Conservation (phyloP, 495 filamentous ascomycete genomes). For the Neurospora intermedia region DNA sequence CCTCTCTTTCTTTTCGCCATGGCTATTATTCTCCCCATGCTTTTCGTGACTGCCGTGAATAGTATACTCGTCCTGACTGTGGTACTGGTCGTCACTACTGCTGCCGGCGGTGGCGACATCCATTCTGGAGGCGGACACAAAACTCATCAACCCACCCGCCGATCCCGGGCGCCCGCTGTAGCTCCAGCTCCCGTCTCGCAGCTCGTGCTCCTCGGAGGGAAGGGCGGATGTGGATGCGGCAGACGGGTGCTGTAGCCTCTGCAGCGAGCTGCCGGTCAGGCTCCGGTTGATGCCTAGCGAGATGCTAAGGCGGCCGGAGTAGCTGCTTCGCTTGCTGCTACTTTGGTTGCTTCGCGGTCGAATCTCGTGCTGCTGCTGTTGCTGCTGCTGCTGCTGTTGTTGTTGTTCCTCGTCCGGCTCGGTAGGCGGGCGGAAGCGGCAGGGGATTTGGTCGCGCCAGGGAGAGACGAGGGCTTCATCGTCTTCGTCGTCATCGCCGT, state of each 20-base stretch:
- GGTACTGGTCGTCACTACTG: not conserved
- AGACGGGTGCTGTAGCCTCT: not conserved
- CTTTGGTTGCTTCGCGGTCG: not conserved
- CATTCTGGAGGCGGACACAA: not conserved
- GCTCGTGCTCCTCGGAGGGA: not conserved
- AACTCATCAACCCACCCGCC: not conserved
- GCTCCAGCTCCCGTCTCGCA: not conserved
- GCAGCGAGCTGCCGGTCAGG: not conserved
- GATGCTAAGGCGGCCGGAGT: not conserved
- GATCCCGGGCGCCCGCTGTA: not conserved
- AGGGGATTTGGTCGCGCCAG: not conserved
- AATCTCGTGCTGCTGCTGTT: not conserved
- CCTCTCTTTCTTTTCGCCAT: not conserved
- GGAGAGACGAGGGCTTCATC: constrained; percentile 16
- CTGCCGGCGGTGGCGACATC: not conserved
- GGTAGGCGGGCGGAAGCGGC: constrained; percentile 1
- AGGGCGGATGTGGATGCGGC: not conserved
- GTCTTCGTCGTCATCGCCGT: constrained; percentile 12
- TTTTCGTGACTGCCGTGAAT: not conserved
- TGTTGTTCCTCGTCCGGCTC: not conserved
- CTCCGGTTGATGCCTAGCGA: not conserved
- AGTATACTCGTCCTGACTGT: not conserved
- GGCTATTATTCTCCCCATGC: not conserved
- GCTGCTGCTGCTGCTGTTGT: not conserved
- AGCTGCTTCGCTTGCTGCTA: not conserved